phyloP scores from a whole-genome alignment of 208 protist species.

The Acanthamoeba culbertsoni region DNA sequence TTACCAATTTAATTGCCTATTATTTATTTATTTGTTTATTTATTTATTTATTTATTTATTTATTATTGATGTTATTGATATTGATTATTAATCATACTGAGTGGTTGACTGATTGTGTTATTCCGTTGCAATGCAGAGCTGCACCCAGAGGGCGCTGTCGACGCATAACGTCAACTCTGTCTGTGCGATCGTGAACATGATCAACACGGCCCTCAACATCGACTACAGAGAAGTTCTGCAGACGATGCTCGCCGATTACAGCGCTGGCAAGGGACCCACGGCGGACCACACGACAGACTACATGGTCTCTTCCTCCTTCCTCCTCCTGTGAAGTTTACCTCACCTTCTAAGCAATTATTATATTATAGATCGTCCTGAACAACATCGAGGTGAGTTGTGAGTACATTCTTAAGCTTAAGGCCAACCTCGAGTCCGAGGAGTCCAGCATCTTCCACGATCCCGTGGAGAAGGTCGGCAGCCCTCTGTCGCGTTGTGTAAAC shows the following conservation, averaged over 20 bases:
- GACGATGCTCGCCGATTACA: conserved; percentile 54
- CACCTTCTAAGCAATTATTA: neutral
- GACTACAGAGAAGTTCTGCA: conserved; percentile 40
- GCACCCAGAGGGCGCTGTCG: conserved; percentile 9
- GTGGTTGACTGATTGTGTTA: neutral
- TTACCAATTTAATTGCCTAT: neutral
- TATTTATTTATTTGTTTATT: neutral
- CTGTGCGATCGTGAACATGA: conserved; percentile 54
- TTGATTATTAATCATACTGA: too few relatives aligned
- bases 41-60: neutral
- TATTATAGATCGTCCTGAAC: conserved; percentile 1
- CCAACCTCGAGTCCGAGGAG: neutral
- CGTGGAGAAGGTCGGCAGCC: neutral
- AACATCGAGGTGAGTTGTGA: conserved; percentile 54
- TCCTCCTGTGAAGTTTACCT: too few relatives aligned
- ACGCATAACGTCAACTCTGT: conserved; percentile 28
- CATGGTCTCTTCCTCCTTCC: neutral
- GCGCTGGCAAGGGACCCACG: neutral
- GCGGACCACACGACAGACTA: conserved; percentile 46
- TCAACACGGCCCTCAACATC: conserved; percentile 48
- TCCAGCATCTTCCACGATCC: conserved; percentile 7
- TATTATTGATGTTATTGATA: too few relatives aligned
- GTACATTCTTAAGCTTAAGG: conserved; percentile 48
- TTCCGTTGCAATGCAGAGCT: neutral
- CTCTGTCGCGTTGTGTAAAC: neutral